Conservation (phyloP, 2,329 filamentous ascomycete species). For the Aspergillus sp. region DNA sequence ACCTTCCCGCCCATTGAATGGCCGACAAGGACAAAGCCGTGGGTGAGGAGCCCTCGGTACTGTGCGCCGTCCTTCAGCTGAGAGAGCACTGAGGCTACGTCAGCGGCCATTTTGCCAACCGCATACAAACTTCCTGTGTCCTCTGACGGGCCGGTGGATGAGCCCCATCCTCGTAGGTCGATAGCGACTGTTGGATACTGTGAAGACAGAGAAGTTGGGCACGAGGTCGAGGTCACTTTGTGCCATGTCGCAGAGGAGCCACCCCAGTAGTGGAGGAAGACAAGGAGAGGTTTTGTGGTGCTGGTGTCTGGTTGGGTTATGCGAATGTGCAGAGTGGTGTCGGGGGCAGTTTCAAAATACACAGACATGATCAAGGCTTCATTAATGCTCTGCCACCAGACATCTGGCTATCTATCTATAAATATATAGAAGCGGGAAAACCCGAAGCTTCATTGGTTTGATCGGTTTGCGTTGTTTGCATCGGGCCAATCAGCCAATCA, state of each 20-base stretch:
- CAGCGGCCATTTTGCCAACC: constrained; percentile 16
- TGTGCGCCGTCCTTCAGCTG: constrained; percentile 16
- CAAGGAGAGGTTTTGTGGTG: constrained; percentile 19
- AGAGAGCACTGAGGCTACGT: constrained; percentile 15
- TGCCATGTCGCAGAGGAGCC: constrained; percentile 37
- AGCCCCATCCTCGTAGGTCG: constrained; percentile 28
- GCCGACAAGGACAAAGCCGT: constrained; percentile 35
- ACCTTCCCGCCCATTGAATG: constrained; percentile 46
- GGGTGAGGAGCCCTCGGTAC: constrained; percentile 22
- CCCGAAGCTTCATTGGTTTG: neutral
- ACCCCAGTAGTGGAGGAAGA: constrained; percentile 44
- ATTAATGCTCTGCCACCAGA: neutral
- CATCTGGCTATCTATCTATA: too few species aligned
- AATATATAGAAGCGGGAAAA: neutral
- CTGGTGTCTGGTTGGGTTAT: constrained; percentile 5
- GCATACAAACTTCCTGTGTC: constrained; percentile 26
- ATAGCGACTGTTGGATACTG: constrained; percentile 27
- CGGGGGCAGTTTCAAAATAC: neutral
- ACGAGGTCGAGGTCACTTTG: constrained; percentile 24
- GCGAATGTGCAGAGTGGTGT: constrained; percentile 12
- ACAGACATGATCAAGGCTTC: neutral
- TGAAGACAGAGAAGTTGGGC: constrained; percentile 14
- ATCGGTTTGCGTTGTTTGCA: neutral
- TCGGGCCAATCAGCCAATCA: too few species aligned
- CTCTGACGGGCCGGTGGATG: neutral